phyloP scores from a whole-genome alignment of 2,329 filamentous ascomycete genomes.

The Rhexocercosporidium sp. region DNA sequence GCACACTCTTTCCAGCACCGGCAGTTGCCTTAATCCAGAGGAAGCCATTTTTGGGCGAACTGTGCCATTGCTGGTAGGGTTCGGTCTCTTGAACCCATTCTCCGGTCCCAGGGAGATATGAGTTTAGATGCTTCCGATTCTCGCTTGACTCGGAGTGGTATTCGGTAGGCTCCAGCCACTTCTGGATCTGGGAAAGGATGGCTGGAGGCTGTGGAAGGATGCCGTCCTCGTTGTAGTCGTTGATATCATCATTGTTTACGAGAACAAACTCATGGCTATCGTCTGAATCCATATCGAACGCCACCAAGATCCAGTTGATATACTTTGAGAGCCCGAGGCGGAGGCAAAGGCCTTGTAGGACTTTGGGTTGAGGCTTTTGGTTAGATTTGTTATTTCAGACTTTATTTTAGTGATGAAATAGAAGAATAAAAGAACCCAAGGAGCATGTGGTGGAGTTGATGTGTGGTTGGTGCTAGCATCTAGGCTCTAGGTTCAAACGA shows the following conservation, averaged over 20 bases:
- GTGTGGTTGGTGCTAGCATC: no score
- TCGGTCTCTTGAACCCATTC: constrained; percentile 32
- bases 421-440: no score
- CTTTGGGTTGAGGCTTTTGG: no score
- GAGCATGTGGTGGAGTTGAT: no score
- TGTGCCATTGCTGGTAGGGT: constrained; percentile 29
- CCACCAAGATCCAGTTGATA: neutral
- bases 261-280: constrained; percentile 19
- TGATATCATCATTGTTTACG: constrained; percentile 6
- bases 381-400: no score
- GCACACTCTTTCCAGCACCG: constrained; percentile 51
- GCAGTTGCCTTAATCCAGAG: constrained; percentile 54
- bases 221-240: constrained; percentile 14
- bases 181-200: constrained; percentile 11
- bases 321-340: no score
- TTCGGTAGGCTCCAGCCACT: constrained; percentile 34
- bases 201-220: constrained; percentile 11
- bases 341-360: no score
- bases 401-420: no score
- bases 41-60: constrained; percentile 42
- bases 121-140: constrained; percentile 29
- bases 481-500: no score
- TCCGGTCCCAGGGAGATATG: constrained; percentile 29
- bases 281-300: neutral
- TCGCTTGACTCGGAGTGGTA: constrained; percentile 28